Conservation (phyloP, 495 filamentous ascomycete species). For the Xylaria curta region DNA sequence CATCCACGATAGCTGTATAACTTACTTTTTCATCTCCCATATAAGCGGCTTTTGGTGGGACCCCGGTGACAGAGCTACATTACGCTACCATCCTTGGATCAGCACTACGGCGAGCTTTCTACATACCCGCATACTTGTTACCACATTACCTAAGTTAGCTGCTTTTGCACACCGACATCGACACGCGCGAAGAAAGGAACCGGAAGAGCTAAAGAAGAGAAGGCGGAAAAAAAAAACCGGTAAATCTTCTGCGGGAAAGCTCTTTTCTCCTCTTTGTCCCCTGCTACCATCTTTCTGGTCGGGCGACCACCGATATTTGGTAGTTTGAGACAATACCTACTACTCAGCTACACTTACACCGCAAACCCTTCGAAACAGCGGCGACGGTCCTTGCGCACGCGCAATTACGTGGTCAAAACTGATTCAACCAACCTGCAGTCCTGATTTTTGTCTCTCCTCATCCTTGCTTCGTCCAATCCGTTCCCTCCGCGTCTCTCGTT, state of each 20-base stretch:
- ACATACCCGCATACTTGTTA: neutral
- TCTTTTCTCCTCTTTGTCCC: slow-evolving; percentile 2
- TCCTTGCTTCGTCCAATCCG: neutral
- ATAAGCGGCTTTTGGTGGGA: neutral
- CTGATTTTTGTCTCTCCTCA: neutral
- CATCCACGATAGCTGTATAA: neutral
- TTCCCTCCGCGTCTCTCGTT: neutral
- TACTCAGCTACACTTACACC: neutral
- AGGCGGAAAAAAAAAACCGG: neutral
- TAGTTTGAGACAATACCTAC: neutral
- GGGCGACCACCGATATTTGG: neutral
- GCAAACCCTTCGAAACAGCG: neutral
- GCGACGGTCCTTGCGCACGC: neutral
- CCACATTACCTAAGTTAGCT: slow-evolving; percentile 8
- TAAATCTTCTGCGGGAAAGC: slow-evolving; percentile 10
- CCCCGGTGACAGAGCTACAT: neutral
- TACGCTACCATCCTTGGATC: neutral
- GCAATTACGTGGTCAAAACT: slow-evolving; percentile 6
- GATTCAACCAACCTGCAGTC: neutral
- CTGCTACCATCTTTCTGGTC: neutral
- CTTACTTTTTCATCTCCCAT: neutral
- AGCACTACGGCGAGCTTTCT: neutral
- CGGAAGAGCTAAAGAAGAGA: neutral
- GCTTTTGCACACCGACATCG: slow-evolving; percentile 19
- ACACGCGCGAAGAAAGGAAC: neutral